phyloP scores from a whole-genome alignment of 2,329 filamentous ascomycete species.

The Penicillium sp. region DNA sequence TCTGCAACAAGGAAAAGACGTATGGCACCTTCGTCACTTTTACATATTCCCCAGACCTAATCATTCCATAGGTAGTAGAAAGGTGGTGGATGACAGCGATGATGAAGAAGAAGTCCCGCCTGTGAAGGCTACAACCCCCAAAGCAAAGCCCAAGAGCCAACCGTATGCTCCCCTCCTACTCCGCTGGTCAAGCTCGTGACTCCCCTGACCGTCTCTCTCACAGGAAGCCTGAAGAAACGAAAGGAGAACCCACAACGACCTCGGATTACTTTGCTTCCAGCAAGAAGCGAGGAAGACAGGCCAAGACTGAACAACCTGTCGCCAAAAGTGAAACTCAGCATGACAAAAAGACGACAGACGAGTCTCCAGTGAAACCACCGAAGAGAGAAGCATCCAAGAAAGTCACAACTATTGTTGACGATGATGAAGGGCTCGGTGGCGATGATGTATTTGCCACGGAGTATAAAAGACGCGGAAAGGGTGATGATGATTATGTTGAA shows the following conservation, averaged over 20 bases:
- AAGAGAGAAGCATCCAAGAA: conserved; percentile 5
- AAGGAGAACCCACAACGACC: conserved; percentile 59
- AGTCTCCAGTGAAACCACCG: conserved; percentile 12
- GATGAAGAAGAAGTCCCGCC: conserved; percentile 64
- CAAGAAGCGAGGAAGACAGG: conserved; percentile 54
- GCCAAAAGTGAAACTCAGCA: conserved; percentile 4
- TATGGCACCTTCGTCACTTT: conserved; percentile 19
- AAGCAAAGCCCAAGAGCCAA: conserved; percentile 39
- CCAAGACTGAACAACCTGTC: neutral
- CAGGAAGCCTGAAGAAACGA: conserved; percentile 52
- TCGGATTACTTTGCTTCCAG: conserved; percentile 63
- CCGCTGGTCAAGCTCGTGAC: neutral
- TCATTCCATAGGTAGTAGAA: conserved; percentile 52
- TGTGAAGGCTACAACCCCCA: conserved; percentile 41
- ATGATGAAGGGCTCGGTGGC: conserved; percentile 61
- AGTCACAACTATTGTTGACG: conserved; percentile 52
- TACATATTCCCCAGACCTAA: conserved; percentile 5
- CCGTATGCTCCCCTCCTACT: conserved; percentile 41
- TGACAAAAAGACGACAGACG: conserved; percentile 17
- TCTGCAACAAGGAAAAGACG: conserved; percentile 36
- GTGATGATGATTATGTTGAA: conserved; percentile 67
- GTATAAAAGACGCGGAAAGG: conserved; percentile 63
- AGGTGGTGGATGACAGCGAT: conserved; percentile 77
- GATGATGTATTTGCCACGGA: conserved; percentile 83
- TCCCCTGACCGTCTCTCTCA: neutral